Evolutionary conservation across 1,284 basidiomycete genomes (phyloP).

Genomic region (Apiotrichum sp.): DNA sequence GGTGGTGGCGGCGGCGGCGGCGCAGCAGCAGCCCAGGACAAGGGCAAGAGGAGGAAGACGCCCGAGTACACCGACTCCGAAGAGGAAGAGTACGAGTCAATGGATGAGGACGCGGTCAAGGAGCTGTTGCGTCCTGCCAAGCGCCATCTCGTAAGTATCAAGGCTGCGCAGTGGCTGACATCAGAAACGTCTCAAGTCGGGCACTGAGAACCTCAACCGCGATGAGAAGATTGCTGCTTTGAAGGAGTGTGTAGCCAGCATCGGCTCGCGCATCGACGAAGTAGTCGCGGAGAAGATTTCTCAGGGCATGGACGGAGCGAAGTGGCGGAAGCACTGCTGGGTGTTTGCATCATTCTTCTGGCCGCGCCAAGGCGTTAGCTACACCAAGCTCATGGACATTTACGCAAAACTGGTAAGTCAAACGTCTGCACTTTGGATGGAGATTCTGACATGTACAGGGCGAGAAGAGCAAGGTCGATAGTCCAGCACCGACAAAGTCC

Average conservation of each 20-base stretch:
- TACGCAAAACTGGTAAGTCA: conserved; percentile 79
- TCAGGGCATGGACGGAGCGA: conserved; percentile 68
- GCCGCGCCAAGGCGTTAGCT: conserved; percentile 87
- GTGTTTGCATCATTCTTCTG: conserved; percentile 95
- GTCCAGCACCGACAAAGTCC: conserved; percentile 15
- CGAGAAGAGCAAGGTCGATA: conserved; percentile 3
- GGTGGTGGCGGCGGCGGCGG: neutral
- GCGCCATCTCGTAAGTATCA: conserved; percentile 71
- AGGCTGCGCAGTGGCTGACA: neutral
- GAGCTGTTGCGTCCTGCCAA: conserved; percentile 95
- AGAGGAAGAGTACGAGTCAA: conserved; percentile 78
- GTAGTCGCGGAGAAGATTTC: conserved; percentile 71
- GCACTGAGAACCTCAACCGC: conserved; percentile 83
- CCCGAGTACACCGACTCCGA: conserved; percentile 86
- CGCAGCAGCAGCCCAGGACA: conserved; percentile 45
- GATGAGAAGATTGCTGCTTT: conserved; percentile 93
- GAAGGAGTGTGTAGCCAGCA: conserved; percentile 90
- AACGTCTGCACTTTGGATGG: neutral
- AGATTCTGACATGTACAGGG: neutral
- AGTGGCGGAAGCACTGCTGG: conserved; percentile 93
- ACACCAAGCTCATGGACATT: conserved; percentile 82
- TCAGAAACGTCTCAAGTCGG: conserved; percentile 87
- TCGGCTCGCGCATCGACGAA: conserved; percentile 84
- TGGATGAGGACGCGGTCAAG: conserved; percentile 94
- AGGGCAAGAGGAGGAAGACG: conserved; percentile 78